Percentiles rank a stretch among this genome's conserved stretches.
Conservation (phyloP, 495 filamentous ascomycete species). For the Penicillium cinerascens region DNA sequence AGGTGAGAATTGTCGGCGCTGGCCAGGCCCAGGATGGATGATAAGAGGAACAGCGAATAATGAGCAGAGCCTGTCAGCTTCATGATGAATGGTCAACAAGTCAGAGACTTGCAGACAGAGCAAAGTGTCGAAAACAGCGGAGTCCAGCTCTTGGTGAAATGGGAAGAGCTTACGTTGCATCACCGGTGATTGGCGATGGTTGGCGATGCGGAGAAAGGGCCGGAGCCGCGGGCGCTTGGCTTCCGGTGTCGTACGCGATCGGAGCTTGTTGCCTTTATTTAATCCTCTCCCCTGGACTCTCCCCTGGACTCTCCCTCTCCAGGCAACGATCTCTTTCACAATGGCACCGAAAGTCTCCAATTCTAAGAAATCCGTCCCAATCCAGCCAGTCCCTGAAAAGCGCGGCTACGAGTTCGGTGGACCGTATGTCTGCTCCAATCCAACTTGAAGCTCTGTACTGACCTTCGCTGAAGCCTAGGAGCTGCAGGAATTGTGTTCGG, state of each 20-base stretch:
- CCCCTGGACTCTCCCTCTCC: background rate
- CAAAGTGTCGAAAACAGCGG: constrained; percentile 5
- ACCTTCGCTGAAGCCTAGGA: constrained; percentile 56
- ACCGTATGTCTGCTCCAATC: constrained; percentile 60
- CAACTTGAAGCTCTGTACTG: constrained; percentile 11
- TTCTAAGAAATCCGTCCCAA: background rate
- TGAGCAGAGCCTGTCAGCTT: constrained; percentile 20
- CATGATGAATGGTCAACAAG: constrained; percentile 7
- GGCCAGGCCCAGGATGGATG: constrained; percentile 15
- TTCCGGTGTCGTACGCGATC: constrained; percentile 26
- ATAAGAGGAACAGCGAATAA: constrained; percentile 20
- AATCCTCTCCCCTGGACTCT: too few species aligned
- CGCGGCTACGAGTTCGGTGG: constrained; percentile 80
- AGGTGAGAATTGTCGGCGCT: constrained; percentile 26
- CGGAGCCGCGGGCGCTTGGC: constrained; percentile 7
- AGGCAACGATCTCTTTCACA: constrained; percentile 6
- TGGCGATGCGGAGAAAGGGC: constrained; percentile 16
- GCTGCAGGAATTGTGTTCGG: constrained; percentile 70
- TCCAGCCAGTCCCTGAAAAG: constrained; percentile 44
- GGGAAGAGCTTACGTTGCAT: constrained; percentile 20
- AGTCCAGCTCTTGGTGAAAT: constrained; percentile 15
- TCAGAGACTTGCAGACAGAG: background rate
- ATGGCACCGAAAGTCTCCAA: constrained; percentile 31
- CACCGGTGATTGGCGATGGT: background rate
- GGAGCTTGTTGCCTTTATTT: constrained; percentile 4